Base-by-base conservation (phyloP, 1,284 basidiomycete species). In the Ganoderma sp. region DNA sequence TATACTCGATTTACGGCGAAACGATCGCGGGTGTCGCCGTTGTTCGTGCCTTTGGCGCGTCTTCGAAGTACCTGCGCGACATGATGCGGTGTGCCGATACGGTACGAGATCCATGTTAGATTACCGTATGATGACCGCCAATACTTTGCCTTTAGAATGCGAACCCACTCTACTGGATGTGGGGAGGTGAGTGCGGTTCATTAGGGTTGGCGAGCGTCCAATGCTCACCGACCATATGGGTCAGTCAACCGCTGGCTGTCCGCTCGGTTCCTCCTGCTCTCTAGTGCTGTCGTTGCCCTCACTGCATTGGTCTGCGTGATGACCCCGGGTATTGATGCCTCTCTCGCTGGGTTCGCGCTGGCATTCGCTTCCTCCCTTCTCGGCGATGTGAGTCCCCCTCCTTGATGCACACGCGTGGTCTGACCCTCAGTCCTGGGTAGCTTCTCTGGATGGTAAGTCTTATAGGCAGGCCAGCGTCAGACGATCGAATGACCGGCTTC, bases 1-100 rank as follows among this genome's bases (percentile, higher is more conserved):
- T 98, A 17, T 98, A 97, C 79, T 95, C 94, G 0, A 92, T 97
- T 59, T 98, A 96, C 73, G 93, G 92, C 2, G 95, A 97, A 79
- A 95, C 94, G 0, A 95, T 96, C 65, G 86, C 93, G 3, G 95
- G 95, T n/a, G 92, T 93, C 19, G 87, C 94, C 0, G 92, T 97
- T 61, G 82, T 97, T 50, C 91, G 96, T 58, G 92, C 96, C 0
- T 97, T 96, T 75, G 95, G 95, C 22, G 92, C 92, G 15, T 90
- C 90, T 39, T 93, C 94, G 34, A 93, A 95, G 75, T 92, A 97
- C 75, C 81, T 99, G 74, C 83, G 91, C 66, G 90, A 95, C 71
- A 96, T 97, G 94, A 84, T 96, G 65, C 85, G 88, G 67, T 92
- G 90, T 69, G 90, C 93, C 32, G 94, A 96, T 77, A 94, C 93